A percentile compares a stretch with the other conserved stretches of the same genome.
These are phyloP conservation scores for Ophiocordyceps camponoti-rufipedis DNA, from an alignment of 2,329 filamentous ascomycete genomes.

Conservation along the genomic window DNA sequence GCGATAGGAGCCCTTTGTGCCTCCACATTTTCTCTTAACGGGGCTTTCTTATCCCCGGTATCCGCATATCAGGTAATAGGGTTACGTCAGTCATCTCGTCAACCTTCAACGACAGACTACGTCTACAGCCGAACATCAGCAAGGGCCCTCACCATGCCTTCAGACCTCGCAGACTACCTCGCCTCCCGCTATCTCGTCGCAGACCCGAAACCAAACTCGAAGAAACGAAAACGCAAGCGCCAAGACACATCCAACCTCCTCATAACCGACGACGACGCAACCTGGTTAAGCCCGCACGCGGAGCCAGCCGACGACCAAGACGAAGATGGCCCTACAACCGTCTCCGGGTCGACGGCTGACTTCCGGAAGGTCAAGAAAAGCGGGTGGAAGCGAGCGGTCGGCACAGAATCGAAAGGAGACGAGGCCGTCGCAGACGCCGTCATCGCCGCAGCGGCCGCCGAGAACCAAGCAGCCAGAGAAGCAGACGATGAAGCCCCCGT, in stretches of 20 bases:
- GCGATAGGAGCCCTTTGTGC: neutral
- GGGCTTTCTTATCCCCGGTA: neutral
- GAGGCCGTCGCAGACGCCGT: conserved; percentile 57
- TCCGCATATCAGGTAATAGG: neutral
- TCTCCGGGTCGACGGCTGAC: conserved; percentile 35
- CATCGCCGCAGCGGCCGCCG: conserved; percentile 51
- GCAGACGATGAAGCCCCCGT: conserved; percentile 31
- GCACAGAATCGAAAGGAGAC: conserved; percentile 12
- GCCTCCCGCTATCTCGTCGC: conserved; percentile 72
- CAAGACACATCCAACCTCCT: conserved; percentile 39
- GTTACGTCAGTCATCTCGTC: neutral
- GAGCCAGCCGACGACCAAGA: conserved; percentile 30
- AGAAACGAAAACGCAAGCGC: conserved; percentile 49
- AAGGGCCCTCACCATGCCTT: conserved; percentile 22
- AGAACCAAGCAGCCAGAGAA: conserved; percentile 33
- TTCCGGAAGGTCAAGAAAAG: conserved; percentile 65
- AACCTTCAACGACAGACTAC: neutral
- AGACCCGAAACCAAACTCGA: conserved; percentile 32
- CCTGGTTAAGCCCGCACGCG: conserved; percentile 24
- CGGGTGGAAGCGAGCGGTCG: conserved; percentile 52
- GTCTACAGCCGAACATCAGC: neutral
- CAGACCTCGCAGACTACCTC: conserved; percentile 63
- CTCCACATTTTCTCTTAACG: conserved; percentile 5
- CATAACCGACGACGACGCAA: conserved; percentile 42
- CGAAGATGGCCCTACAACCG: conserved; percentile 29